A percentile compares a stretch with the other conserved stretches of the same genome.
Evolutionary conservation across 352 stramenopile species (phyloP).

Genomic region (Thalassiosira hispida): DNA sequence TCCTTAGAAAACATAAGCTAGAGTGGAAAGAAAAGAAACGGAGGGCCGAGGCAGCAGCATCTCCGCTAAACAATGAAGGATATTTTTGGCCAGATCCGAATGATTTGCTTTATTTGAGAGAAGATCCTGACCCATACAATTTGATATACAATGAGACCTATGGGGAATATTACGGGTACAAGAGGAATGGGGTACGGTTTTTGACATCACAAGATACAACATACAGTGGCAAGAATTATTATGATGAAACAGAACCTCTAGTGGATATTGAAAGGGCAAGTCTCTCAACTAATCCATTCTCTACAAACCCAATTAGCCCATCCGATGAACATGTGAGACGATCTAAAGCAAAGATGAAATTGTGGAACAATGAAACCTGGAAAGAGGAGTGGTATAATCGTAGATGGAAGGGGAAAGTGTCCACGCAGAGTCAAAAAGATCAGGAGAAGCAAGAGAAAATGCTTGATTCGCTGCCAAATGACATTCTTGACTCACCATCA

Average conservation of each 20-base stretch:
- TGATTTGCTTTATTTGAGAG: constrained; percentile 57
- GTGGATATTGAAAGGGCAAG: constrained; percentile 18
- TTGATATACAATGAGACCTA: constrained; percentile 42
- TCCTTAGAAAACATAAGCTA: constrained; percentile 50
- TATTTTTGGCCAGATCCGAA: constrained; percentile 58
- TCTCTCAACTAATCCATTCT: constrained; percentile 50
- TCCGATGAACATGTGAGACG: constrained; percentile 48
- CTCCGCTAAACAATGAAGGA: constrained; percentile 47
- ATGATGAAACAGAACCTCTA: constrained; percentile 4
- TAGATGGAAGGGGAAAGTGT: constrained; percentile 43
- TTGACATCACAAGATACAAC: constrained; percentile 12
- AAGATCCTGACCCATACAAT: constrained; percentile 53
- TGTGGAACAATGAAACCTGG: constrained; percentile 60
- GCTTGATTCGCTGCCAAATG: constrained; percentile 37
- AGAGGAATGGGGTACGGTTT: constrained; percentile 29
- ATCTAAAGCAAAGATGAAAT: constrained; percentile 34
- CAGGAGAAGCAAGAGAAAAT: constrained; percentile 38
- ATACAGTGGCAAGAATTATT: constrained; percentile 28
- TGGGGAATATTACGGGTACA: constrained; percentile 32
- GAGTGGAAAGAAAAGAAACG: constrained; percentile 56
- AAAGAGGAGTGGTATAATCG: constrained; percentile 55
- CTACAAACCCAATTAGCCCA: constrained; percentile 39
- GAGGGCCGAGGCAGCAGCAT: constrained; percentile 42
- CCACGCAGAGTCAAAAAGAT: constrained; percentile 20
- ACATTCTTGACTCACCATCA: constrained; percentile 39